Evolutionary conservation across 768 basidiomycete species (phyloP).

Genomic region (Pholiota molesta): DNA sequence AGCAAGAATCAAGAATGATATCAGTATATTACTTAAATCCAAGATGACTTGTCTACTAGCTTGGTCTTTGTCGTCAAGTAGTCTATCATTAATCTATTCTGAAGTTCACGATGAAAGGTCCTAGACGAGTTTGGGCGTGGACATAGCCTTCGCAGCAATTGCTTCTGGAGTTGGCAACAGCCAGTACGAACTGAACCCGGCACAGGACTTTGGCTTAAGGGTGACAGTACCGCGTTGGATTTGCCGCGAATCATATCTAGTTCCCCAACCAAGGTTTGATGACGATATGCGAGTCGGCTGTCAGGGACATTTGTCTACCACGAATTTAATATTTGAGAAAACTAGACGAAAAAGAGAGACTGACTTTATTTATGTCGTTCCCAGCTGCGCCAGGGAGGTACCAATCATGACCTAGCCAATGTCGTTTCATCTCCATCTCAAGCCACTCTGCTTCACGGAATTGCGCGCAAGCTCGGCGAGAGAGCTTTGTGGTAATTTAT

Average conservation of each 20-base stretch:
- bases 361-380: constrained; percentile 94
- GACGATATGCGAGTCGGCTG: constrained; percentile 87
- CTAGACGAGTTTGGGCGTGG: neutral
- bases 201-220: constrained; percentile 17
- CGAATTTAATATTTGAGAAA: constrained; percentile 3
- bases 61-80: too few species aligned
- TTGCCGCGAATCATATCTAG: constrained; percentile 63
- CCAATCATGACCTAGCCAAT: constrained; percentile 94
- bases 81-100: too few species aligned
- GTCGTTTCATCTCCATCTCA: constrained; percentile 98
- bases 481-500: constrained; percentile 93
- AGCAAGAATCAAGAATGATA: too few species aligned
- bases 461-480: constrained; percentile 98
- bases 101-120: too few species aligned
- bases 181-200: constrained; percentile 8
- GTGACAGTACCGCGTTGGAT: constrained; percentile 6
- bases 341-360: constrained; percentile 13
- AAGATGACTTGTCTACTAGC: too few species aligned
- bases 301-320: constrained; percentile 95
- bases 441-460: constrained; percentile 94
- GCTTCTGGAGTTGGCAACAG: constrained; percentile 37
- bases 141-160: constrained; percentile 42
- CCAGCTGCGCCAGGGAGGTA: constrained; percentile 91
- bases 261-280: constrained; percentile 87
- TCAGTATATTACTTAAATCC: too few species aligned